A percentile compares a stretch with the other conserved stretches of the same genome.
Evolutionary conservation across 805 yeast species (phyloP).

Genomic region (Nakazawaea peltata): DNA sequence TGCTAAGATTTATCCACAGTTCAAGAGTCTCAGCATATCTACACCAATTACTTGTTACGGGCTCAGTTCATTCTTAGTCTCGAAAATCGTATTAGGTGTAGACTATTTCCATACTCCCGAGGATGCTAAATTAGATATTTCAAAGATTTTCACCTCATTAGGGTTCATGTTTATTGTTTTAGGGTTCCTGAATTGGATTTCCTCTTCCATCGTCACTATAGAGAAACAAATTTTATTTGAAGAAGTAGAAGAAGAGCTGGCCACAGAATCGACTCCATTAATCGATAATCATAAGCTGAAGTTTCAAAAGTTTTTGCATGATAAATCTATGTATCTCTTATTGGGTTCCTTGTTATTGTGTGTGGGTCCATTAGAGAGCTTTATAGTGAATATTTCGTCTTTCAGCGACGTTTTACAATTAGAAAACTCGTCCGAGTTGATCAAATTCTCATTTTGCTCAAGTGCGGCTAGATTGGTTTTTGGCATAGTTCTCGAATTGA

Average conservation of each 20-base stretch:
- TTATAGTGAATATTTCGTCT: constrained; percentile 72
- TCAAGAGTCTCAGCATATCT: constrained; percentile 75
- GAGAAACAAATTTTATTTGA: constrained; percentile 39
- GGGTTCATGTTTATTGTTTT: constrained; percentile 44
- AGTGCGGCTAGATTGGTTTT: constrained; percentile 20
- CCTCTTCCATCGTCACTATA: constrained; percentile 58
- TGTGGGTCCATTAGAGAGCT: constrained; percentile 82
- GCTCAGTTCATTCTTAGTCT: constrained; percentile 64
- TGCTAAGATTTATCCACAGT: constrained; percentile 74
- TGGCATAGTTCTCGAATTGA: constrained; percentile 13
- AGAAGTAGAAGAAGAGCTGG: constrained; percentile 15
- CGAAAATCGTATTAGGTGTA: constrained; percentile 44
- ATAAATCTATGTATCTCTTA: constrained; percentile 56
- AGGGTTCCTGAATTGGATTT: constrained; percentile 53
- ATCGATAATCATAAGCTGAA: constrained; percentile 13
- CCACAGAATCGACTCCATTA: constrained; percentile 12
- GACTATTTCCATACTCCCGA: constrained; percentile 24
- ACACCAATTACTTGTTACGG: constrained; percentile 89
- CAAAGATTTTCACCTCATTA: constrained; percentile 44
- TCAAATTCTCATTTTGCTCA: constrained; percentile 16
- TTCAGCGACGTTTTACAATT: constrained; percentile 36
- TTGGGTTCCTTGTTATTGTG: constrained; percentile 55
- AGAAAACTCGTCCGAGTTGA: constrained; percentile 11
- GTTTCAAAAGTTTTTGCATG: constrained; percentile 29
- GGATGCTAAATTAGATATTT: constrained; percentile 31